Evolutionary conservation across 2,329 filamentous ascomycete genomes (phyloP).

Genomic region (Cyanodermella asteris): DNA sequence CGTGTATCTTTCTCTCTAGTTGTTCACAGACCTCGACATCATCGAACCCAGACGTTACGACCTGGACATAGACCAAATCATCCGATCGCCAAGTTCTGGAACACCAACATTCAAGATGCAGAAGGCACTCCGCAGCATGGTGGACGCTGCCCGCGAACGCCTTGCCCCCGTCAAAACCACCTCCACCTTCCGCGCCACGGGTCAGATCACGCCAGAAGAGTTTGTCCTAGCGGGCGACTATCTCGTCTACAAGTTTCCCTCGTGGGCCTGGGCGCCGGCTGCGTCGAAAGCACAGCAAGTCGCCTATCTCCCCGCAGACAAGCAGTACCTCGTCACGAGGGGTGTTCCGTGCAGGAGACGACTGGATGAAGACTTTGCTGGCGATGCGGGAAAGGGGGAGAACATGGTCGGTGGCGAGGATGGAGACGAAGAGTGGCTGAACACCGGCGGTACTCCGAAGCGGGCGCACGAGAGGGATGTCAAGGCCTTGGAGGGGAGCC

Average conservation of each 20-base stretch:
- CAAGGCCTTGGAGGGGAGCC: conserved; percentile 70
- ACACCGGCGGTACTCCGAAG: conserved; percentile 63
- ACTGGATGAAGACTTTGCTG: conserved; percentile 81
- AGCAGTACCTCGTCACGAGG: conserved; percentile 88
- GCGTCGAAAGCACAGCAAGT: conserved; percentile 61
- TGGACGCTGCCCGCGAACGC: conserved; percentile 77
- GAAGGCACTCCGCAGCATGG: conserved; percentile 81
- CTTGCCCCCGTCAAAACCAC: conserved; percentile 76
- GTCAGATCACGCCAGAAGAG: conserved; percentile 92
- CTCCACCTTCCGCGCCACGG: conserved; percentile 81
- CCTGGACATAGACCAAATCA: no score
- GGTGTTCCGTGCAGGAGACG: conserved; percentile 85
- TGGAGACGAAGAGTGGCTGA: conserved; percentile 69
- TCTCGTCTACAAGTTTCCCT: conserved; percentile 95
- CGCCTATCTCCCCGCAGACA: conserved; percentile 60
- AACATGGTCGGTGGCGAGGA: conserved; percentile 42
- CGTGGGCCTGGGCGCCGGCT: conserved; percentile 90
- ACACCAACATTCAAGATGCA: conserved; percentile 24
- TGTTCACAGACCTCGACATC: no score
- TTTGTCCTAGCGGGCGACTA: conserved; percentile 93
- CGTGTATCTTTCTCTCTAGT: no score
- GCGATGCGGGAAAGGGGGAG: conserved; percentile 68
- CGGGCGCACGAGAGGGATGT: conserved; percentile 62
- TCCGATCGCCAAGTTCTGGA: no score
- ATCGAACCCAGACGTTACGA: no score